These are phyloP conservation scores for Thielaviopsis cerberus DNA, from an alignment of 2,329 filamentous ascomycete genomes.

Conservation along the genomic window DNA sequence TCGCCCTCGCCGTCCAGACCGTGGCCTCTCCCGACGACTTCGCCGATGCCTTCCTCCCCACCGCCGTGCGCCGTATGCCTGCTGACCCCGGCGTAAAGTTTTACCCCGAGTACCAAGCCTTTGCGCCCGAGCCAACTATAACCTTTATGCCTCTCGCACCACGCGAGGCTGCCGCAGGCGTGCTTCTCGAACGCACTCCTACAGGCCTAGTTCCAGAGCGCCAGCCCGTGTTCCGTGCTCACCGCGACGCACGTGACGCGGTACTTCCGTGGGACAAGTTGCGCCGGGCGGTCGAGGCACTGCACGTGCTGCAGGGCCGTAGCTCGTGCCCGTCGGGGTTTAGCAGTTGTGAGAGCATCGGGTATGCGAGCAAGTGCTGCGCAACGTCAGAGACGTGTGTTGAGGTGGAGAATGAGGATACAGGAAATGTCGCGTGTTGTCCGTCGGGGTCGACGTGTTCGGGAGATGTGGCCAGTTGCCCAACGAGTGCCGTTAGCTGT, in stretches of 20 bases:
- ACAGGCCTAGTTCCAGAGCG: slow-evolving; percentile 17
- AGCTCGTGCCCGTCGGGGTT: slow-evolving; percentile 52
- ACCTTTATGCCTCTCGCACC: slow-evolving; percentile 16
- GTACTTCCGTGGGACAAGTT: slow-evolving; percentile 14
- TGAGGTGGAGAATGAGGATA: slow-evolving; percentile 38
- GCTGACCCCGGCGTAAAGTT: slow-evolving; percentile 57
- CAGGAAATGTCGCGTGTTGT: slow-evolving; percentile 60
- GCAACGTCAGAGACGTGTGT: slow-evolving; percentile 47
- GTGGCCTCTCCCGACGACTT: slow-evolving; percentile 15
- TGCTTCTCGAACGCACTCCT: slow-evolving; percentile 16
- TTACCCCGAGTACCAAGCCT: slow-evolving; percentile 45
- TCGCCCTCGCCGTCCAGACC: neutral
- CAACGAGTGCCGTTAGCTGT: slow-evolving; percentile 44
- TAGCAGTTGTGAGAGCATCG: slow-evolving; percentile 42
- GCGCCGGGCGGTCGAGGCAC: slow-evolving; percentile 26
- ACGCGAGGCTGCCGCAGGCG: slow-evolving; percentile 18
- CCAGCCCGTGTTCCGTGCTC: slow-evolving; percentile 4
- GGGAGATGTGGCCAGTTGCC: slow-evolving; percentile 43
- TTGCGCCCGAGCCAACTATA: slow-evolving; percentile 16
- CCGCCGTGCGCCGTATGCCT: slow-evolving; percentile 54
- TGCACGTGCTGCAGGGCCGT: slow-evolving; percentile 34
- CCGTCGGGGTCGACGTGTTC: slow-evolving; percentile 44
- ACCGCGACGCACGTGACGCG: slow-evolving; percentile 9
- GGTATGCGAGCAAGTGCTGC: slow-evolving; percentile 56
- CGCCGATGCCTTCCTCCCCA: slow-evolving; percentile 25